Evolutionary conservation across 805 yeast genomes (phyloP).

Genomic region (Alloascoidea hylecoeti): DNA sequence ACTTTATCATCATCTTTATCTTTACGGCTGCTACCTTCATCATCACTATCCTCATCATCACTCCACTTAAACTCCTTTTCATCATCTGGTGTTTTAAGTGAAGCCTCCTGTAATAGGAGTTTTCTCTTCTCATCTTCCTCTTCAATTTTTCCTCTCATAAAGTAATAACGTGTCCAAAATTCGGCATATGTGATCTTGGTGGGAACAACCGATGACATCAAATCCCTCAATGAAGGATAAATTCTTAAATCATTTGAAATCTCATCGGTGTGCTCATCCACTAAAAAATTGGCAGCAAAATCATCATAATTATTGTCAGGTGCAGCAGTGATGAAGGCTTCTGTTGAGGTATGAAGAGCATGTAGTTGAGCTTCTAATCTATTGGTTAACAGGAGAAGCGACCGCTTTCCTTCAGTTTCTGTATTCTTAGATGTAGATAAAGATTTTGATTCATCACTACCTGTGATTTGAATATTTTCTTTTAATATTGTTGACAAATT

Average conservation of each 20-base stretch:
- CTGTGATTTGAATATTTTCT: conserved; percentile 3
- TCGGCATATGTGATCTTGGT: conserved; percentile 35
- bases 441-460: conserved; percentile 18
- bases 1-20: conserved; percentile 18
- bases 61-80: conserved; percentile 28
- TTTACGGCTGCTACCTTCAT: conserved; percentile 25
- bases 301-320: conserved; percentile 19
- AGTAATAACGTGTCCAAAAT: conserved; percentile 70
- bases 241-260: conserved; percentile 31
- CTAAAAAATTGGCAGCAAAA: conserved; percentile 24
- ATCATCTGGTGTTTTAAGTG: conserved; percentile 13
- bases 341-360: conserved; percentile 34
- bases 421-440: conserved; percentile 28
- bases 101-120: conserved; percentile 33
- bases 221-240: conserved; percentile 34
- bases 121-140: conserved; percentile 55
- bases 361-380: conserved; percentile 53
- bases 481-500: conserved; percentile 18
- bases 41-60: conserved; percentile 21
- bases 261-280: conserved; percentile 33
- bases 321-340: conserved; percentile 23
- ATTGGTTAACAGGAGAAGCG: conserved; percentile 27
- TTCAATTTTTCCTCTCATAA: conserved; percentile 33
- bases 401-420: conserved; percentile 14
- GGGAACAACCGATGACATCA: conserved; percentile 59